These are phyloP conservation scores for Saccharomycopsis fibuligera DNA, from an alignment of 805 yeast genomes.

Conservation along the genomic window DNA sequence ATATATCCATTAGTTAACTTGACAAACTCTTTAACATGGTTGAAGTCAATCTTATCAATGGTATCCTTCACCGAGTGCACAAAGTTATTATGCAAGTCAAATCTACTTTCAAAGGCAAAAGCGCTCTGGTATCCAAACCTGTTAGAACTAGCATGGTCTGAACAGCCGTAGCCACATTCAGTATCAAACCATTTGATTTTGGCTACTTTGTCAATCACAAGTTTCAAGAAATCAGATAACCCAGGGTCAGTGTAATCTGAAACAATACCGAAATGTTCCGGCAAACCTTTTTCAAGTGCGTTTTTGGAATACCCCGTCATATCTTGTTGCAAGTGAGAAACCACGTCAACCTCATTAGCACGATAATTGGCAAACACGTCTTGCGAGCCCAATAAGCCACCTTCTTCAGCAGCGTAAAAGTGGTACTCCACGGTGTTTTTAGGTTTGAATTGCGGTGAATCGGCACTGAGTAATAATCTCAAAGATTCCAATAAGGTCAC, in stretches of 20 bases:
- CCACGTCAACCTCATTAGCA: conserved; percentile 42
- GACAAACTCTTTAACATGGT: conserved; percentile 76
- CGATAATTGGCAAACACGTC: conserved; percentile 62
- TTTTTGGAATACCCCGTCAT: conserved; percentile 78
- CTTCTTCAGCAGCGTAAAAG: conserved; percentile 93
- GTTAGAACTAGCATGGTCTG: conserved; percentile 86
- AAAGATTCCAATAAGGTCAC: conserved; percentile 73
- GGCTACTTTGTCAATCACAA: conserved; percentile 57
- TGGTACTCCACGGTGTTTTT: conserved; percentile 82
- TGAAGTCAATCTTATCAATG: conserved; percentile 68
- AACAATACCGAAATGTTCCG: conserved; percentile 71
- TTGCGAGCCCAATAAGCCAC: conserved; percentile 80
- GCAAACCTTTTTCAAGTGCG: conserved; percentile 42
- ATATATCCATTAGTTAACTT: conserved; percentile 71
- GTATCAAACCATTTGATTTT: conserved; percentile 69
- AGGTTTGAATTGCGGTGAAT: conserved; percentile 47
- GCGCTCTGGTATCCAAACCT: conserved; percentile 81
- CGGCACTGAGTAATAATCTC: conserved; percentile 29
- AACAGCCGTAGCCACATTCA: conserved; percentile 84
- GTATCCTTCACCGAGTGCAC: conserved; percentile 80
- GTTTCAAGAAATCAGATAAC: conserved; percentile 56
- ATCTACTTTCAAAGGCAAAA: conserved; percentile 73
- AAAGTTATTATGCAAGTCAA: conserved; percentile 56
- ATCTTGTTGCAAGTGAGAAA: conserved; percentile 89
- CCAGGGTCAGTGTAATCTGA: conserved; percentile 56